Percentiles rank a stretch among this genome's conserved stretches.
Conservation (phyloP, 1,284 basidiomycete species). For the Leccinum cinnamomeum region DNA sequence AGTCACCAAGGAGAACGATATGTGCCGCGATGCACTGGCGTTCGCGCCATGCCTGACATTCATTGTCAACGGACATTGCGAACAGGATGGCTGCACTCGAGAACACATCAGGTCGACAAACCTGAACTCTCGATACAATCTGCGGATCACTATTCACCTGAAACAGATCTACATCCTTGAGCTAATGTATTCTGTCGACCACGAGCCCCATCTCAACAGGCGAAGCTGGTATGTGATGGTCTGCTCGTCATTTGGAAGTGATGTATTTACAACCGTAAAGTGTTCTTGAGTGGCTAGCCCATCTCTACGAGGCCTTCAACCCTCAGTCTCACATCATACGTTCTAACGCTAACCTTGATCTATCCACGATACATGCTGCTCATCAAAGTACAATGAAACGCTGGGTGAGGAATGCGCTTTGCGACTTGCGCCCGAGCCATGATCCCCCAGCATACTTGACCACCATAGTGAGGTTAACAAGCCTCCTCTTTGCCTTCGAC, state of each 20-base stretch:
- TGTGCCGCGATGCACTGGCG: constrained; percentile 29
- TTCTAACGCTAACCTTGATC: constrained; percentile 36
- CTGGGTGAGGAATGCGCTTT: constrained; percentile 43
- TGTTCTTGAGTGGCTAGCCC: constrained; percentile 34
- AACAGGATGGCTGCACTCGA: constrained; percentile 37
- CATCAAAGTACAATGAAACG: constrained; percentile 38
- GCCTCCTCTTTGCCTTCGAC: constrained; percentile 35
- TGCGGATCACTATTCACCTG: constrained; percentile 43
- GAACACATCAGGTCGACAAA: constrained; percentile 36
- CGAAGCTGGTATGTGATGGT: constrained; percentile 23
- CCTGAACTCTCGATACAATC: constrained; percentile 38
- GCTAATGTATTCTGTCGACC: constrained; percentile 21
- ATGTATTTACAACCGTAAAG: background rate
- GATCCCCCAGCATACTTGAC: constrained; percentile 31
- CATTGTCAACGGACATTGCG: constrained; percentile 38
- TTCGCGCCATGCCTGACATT: constrained; percentile 13
- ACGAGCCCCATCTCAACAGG: constrained; percentile 2
- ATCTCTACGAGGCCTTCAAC: constrained; percentile 41
- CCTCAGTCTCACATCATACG: constrained; percentile 33
- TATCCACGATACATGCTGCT: constrained; percentile 1
- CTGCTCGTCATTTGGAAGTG: background rate
- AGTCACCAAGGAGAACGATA: constrained; percentile 37
- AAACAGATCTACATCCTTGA: constrained; percentile 50
- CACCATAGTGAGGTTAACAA: constrained; percentile 31
- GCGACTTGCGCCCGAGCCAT: constrained; percentile 16